phyloP scores from a whole-genome alignment of 805 yeast genomes.

The Sungouiella blattae region DNA sequence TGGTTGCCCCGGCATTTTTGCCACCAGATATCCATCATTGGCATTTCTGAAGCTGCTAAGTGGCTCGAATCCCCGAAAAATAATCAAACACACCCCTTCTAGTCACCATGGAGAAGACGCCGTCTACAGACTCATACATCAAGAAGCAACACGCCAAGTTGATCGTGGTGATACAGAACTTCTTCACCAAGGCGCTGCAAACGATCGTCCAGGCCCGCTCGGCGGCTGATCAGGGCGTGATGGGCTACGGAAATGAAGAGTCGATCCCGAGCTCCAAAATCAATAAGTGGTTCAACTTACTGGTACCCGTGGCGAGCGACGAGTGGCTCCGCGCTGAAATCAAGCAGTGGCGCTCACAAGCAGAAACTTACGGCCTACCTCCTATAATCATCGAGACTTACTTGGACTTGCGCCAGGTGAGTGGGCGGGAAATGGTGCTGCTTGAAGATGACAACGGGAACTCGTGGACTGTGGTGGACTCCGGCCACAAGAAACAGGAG shows the following conservation, averaged over 20 bases:
- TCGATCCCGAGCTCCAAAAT: conserved; percentile 24
- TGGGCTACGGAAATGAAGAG: conserved; percentile 7
- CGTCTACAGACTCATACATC: too few species aligned
- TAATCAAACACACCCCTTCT: too few species aligned
- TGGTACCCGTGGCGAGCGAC: conserved; percentile 31
- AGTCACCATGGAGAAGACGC: too few species aligned
- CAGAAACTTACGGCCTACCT: conserved; percentile 49
- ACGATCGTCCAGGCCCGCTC: conserved; percentile 49
- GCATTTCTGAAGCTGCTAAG: too few species aligned
- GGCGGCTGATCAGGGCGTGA: conserved; percentile 17
- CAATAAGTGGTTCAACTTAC: conserved; percentile 64
- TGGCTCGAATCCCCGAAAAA: too few species aligned
- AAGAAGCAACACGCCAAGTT: conserved; percentile 30
- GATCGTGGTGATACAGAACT: conserved; percentile 51
- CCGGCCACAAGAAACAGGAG: conserved; percentile 65
- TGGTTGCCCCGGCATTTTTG: too few species aligned
- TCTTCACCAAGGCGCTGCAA: conserved; percentile 61
- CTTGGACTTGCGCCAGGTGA: conserved; percentile 59
- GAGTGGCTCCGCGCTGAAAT: conserved; percentile 52
- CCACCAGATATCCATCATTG: too few species aligned
- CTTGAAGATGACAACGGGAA: conserved; percentile 53
- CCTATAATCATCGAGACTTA: conserved; percentile 86
- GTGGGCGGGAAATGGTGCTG: conserved; percentile 55
- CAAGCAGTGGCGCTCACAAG: conserved; percentile 52
- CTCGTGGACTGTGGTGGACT: conserved; percentile 54